phyloP scores from a whole-genome alignment of 2,329 filamentous ascomycete genomes.

The Botrytis elliptica region DNA sequence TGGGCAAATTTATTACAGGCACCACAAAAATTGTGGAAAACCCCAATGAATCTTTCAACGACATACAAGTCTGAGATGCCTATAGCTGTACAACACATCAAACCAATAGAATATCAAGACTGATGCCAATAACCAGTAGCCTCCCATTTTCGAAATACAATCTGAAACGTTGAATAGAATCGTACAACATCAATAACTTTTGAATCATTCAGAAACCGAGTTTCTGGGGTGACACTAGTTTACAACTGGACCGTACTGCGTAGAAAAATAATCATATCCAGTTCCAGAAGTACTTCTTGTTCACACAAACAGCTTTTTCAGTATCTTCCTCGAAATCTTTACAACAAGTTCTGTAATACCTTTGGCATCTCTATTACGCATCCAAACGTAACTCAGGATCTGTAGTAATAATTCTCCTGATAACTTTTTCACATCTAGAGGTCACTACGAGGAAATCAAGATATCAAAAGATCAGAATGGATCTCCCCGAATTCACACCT shows the following conservation, averaged over 20 bases:
- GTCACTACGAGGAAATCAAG: neutral
- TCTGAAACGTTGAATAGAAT: neutral
- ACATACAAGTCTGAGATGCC: neutral
- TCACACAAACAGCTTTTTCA: neutral
- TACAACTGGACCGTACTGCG: neutral
- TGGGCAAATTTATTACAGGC: neutral
- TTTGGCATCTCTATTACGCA: neutral
- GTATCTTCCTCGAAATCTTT: neutral
- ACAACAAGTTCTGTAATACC: too few species aligned
- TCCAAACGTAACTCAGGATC: neutral
- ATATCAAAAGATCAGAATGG: neutral
- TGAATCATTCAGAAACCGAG: neutral
- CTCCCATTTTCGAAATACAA: neutral
- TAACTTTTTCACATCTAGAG: fast-evolving
- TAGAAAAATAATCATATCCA: neutral
- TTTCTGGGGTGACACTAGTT: neutral
- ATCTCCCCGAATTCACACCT: neutral
- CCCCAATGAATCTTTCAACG: neutral
- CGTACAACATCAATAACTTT: neutral
- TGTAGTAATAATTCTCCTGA: fast-evolving
- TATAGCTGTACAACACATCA: neutral
- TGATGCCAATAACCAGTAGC: neutral
- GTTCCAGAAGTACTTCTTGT: neutral
- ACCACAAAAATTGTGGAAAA: neutral
- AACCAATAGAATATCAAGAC: neutral